Evolutionary conservation across 2,329 filamentous ascomycete genomes (phyloP).

Genomic region (Pestalotiopsis fici): DNA sequence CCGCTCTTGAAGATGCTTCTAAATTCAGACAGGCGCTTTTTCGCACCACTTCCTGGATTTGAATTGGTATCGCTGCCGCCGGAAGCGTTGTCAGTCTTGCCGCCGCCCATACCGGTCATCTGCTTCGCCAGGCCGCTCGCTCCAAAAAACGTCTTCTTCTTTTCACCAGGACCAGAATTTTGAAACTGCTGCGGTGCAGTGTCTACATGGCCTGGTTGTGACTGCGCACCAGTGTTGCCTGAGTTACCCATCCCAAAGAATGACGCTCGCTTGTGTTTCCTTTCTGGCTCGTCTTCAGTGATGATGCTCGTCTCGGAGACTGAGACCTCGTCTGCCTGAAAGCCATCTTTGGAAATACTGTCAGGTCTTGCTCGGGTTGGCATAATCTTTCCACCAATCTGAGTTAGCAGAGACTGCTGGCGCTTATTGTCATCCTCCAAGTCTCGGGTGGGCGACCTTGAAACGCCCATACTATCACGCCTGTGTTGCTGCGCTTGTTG

Average conservation of each 20-base stretch:
- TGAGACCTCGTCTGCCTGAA: slow-evolving; percentile 40
- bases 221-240: slow-evolving; percentile 20
- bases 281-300: slow-evolving; percentile 37
- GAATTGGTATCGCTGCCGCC: slow-evolving; percentile 12
- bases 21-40: slow-evolving; percentile 30
- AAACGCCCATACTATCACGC: slow-evolving; percentile 20
- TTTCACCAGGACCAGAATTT: slow-evolving; percentile 28
- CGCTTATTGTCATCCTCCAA: slow-evolving; percentile 37
- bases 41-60: slow-evolving; percentile 12
- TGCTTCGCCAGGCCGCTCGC: slow-evolving; percentile 9
- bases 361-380: slow-evolving; percentile 32
- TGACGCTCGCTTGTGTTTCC: slow-evolving; percentile 35
- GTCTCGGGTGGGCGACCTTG: slow-evolving; percentile 40
- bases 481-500: slow-evolving; percentile 8
- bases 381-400: slow-evolving; percentile 46
- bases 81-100: slow-evolving; percentile 10
- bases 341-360: slow-evolving; percentile 21
- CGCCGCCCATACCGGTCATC: slow-evolving; percentile 20
- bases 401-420: slow-evolving; percentile 47
- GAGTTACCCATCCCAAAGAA: slow-evolving; percentile 38
- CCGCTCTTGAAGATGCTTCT: slow-evolving; percentile 28
- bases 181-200: slow-evolving; percentile 15
- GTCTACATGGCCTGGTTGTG: slow-evolving; percentile 13
- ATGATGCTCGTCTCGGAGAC: slow-evolving; percentile 41
- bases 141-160: slow-evolving; percentile 41